Percentiles rank a stretch among this genome's conserved stretches.
Conservation (phyloP, 169 alveolate genomes). For the Eimeria maxima region DNA sequence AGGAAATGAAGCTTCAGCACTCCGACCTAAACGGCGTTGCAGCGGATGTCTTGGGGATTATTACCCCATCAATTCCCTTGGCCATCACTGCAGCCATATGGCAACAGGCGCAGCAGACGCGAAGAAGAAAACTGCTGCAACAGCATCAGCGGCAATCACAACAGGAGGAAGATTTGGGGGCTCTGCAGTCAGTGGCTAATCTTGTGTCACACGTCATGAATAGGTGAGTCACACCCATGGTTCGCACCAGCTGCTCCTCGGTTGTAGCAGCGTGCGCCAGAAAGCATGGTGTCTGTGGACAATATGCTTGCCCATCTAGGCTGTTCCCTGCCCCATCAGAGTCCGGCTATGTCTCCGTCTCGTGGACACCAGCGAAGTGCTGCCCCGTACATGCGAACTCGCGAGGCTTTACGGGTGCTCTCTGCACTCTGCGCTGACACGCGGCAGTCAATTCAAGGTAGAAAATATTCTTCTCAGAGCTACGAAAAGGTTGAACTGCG, state of each 20-base stretch:
- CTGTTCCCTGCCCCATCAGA: conserved; percentile 18
- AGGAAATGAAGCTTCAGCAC: conserved; percentile 80
- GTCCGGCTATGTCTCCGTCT: conserved; percentile 67
- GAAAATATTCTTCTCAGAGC: conserved; percentile 82
- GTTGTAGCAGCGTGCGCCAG: neutral
- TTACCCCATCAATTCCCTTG: conserved; percentile 60
- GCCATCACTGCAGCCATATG: conserved; percentile 70
- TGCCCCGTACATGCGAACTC: conserved; percentile 81
- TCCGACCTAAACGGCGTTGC: conserved; percentile 77
- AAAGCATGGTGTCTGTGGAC: neutral
- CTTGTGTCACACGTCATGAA: conserved; percentile 62
- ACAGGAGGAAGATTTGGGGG: conserved; percentile 55
- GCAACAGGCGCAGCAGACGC: conserved; percentile 79
- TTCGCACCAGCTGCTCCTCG: neutral
- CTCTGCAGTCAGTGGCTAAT: conserved; percentile 49
- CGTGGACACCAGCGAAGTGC: conserved; percentile 66
- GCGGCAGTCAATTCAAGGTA: conserved; percentile 86
- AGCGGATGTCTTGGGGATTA: conserved; percentile 60
- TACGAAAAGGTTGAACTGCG: conserved; percentile 77
- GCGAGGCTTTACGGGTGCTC: conserved; percentile 82
- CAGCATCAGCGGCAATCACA: conserved; percentile 41
- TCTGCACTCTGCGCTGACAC: conserved; percentile 77
- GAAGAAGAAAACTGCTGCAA: neutral
- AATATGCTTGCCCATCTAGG: neutral
- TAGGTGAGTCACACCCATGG: neutral